Percentiles rank a stretch among this genome's conserved stretches.
Evolutionary conservation across 768 basidiomycete genomes (phyloP).

Genomic region (Trametes meyenii): DNA sequence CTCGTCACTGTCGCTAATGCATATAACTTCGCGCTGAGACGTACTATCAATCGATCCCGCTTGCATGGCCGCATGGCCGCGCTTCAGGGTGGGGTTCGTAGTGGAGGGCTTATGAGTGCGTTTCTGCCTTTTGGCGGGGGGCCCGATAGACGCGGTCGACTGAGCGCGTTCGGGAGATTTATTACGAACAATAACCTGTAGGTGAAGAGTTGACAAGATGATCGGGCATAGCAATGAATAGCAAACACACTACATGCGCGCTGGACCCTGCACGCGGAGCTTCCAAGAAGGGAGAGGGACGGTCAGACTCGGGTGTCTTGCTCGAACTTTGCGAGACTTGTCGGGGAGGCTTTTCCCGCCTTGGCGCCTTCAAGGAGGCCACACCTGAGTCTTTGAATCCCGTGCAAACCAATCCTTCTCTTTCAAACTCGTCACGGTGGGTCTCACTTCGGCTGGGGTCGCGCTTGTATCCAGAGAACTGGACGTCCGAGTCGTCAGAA

Average conservation of each 20-base stretch:
- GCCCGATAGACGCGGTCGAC: not conserved
- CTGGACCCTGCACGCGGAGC: too few species aligned
- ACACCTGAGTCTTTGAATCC: not conserved
- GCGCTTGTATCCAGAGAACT: constrained; percentile 10
- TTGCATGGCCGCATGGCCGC: not conserved
- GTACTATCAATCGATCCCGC: not conserved
- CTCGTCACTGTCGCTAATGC: not conserved
- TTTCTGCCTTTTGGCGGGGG: not conserved
- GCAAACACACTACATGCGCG: too few species aligned
- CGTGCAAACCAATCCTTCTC: constrained; percentile 1
- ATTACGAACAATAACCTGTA: not conserved
- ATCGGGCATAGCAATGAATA: too few species aligned
- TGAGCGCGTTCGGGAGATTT: not conserved
- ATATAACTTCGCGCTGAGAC: not conserved
- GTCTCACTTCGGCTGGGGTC: not conserved
- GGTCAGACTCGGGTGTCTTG: too few species aligned
- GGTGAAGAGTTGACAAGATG: too few species aligned
- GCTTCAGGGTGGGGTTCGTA: constrained; percentile 4
- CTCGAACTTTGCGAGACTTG: not conserved
- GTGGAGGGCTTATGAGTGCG: not conserved
- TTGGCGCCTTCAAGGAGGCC: not conserved
- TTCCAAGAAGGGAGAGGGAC: too few species aligned
- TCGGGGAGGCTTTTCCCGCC: too few species aligned
- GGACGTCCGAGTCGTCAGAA: constrained; percentile 11
- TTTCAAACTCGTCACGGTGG: not conserved